phyloP scores from a whole-genome alignment of 2,329 filamentous ascomycete species.

The Fusarium solani-melongenae region DNA sequence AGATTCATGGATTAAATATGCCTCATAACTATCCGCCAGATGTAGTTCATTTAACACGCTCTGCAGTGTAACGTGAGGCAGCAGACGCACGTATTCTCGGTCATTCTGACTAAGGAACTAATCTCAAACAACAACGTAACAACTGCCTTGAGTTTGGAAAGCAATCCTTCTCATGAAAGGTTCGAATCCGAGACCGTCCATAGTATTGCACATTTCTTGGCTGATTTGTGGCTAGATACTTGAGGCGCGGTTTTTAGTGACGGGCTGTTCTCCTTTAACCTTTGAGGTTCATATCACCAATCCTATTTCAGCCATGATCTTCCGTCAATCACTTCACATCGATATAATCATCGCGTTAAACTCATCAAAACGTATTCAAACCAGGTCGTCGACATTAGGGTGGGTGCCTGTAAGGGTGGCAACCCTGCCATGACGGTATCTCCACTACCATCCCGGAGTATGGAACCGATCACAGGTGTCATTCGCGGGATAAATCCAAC shows the following conservation, averaged over 20 bases:
- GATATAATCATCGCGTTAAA: not conserved
- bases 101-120: not conserved
- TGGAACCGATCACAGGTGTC: not conserved
- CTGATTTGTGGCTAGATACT: no score
- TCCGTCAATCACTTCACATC: not conserved
- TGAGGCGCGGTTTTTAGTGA: not conserved
- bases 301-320: not conserved
- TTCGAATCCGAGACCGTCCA: not conserved
- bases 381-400: not conserved
- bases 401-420: not conserved
- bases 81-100: not conserved
- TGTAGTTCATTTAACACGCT: not conserved
- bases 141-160: not conserved
- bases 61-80: not conserved
- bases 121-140: not conserved
- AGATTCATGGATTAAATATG: not conserved
- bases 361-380: not conserved
- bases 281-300: not conserved
- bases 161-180: accelerated
- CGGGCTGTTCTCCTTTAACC: not conserved
- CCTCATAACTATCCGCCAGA: not conserved
- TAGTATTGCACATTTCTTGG: no score
- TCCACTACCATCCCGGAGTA: not conserved
- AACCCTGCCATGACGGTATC: not conserved
- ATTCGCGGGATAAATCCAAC: not conserved